Conservation (phyloP, 1,139 yeast genomes). For the Nadsonia commutata region DNA sequence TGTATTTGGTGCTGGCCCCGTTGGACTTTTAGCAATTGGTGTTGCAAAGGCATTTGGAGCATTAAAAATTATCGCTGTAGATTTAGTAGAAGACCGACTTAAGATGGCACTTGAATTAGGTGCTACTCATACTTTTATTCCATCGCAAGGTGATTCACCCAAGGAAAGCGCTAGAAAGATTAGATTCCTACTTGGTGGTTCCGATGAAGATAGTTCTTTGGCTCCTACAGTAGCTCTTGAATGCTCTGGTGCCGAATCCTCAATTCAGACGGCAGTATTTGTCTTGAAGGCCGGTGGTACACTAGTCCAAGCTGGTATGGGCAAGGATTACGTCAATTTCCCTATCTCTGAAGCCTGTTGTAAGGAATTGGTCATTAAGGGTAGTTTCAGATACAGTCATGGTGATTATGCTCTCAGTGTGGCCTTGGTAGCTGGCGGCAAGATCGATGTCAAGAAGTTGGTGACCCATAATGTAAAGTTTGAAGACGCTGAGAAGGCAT, state of each 20-base stretch:
- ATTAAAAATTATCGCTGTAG: slow-evolving; percentile 48
- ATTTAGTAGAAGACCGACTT: slow-evolving; percentile 19
- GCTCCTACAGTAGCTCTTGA: slow-evolving; percentile 54
- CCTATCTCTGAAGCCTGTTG: slow-evolving; percentile 61
- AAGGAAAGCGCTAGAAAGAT: slow-evolving; percentile 27
- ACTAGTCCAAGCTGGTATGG: slow-evolving; percentile 67
- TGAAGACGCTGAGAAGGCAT: slow-evolving; percentile 67
- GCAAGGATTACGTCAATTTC: slow-evolving; percentile 48
- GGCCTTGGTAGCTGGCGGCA: slow-evolving; percentile 45
- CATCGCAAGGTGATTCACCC: slow-evolving; percentile 18
- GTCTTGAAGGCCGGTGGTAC: slow-evolving; percentile 48
- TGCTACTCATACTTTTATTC: slow-evolving; percentile 14
- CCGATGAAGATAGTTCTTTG: slow-evolving; percentile 16
- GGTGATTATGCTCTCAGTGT: slow-evolving; percentile 75
- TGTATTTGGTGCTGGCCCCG: slow-evolving; percentile 90
- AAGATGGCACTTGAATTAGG: slow-evolving; percentile 14
- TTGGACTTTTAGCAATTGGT: slow-evolving; percentile 67
- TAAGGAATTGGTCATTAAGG: slow-evolving; percentile 57
- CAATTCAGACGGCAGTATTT: slow-evolving; percentile 49
- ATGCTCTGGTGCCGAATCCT: slow-evolving; percentile 56
- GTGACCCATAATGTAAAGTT: slow-evolving; percentile 69
- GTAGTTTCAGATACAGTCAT: slow-evolving; percentile 67
- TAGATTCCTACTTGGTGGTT: slow-evolving; percentile 16
- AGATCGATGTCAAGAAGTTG: slow-evolving; percentile 46
- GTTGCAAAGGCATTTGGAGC: slow-evolving; percentile 80